phyloP scores from a whole-genome alignment of 257 asterid genomes.

The Solanum pinnatisectum region DNA sequence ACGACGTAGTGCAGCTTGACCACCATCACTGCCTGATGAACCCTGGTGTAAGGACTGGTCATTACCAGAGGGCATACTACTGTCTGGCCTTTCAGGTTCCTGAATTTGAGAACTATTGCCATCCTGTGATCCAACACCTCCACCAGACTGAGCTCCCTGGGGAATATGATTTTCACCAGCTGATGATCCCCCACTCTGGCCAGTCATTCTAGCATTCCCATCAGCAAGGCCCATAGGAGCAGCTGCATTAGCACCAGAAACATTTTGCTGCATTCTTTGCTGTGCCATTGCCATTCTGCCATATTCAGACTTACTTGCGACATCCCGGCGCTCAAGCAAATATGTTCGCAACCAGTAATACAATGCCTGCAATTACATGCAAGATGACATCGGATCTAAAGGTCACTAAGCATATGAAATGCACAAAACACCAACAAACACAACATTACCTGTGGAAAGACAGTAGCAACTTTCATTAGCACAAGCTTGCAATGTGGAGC shows the following conservation, averaged over 20 bases:
- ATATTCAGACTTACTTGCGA: constrained; percentile 88
- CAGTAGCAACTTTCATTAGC: constrained; percentile 76
- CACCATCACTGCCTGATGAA: constrained; percentile 59
- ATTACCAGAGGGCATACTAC: constrained; percentile 55
- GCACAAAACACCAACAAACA: background rate
- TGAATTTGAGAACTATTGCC: constrained; percentile 67
- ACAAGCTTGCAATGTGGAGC: constrained; percentile 96
- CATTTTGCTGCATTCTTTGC: constrained; percentile 95
- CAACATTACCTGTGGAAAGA: constrained; percentile 77
- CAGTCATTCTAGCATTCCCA: constrained; percentile 57
- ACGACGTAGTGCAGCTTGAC: constrained; percentile 75
- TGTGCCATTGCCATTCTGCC: constrained; percentile 97
- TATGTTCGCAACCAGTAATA: constrained; percentile 99
- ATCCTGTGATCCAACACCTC: constrained; percentile 70
- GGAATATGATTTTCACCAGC: constrained; percentile 72
- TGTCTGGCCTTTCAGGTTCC: constrained; percentile 75
- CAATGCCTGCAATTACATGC: constrained; percentile 52
- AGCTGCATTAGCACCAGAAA: constrained; percentile 41
- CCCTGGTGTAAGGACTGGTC: constrained; percentile 64
- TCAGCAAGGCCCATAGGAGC: constrained; percentile 56
- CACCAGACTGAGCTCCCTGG: constrained; percentile 64
- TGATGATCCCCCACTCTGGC: constrained; percentile 56
- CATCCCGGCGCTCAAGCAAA: constrained; percentile 97
- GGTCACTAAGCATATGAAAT: constrained; percentile 4
- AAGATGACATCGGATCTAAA: constrained; percentile 7